phyloP scores from a whole-genome alignment of 2,329 filamentous ascomycete species.

The Cryphonectria carpinicola region DNA sequence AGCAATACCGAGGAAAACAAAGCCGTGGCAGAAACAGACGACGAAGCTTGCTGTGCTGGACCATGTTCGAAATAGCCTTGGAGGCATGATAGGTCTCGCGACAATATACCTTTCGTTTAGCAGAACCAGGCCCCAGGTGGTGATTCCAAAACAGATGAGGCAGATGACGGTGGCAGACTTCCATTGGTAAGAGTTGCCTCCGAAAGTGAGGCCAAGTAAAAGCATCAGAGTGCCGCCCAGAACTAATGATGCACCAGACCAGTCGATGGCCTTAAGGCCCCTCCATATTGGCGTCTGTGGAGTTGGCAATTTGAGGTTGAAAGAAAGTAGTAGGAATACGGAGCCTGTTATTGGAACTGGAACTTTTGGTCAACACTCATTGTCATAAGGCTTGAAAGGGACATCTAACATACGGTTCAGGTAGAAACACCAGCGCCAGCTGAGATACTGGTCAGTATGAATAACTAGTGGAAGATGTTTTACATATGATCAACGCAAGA shows the following conservation, averaged over 20 bases:
- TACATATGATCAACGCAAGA: not conserved
- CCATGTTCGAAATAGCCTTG: not conserved
- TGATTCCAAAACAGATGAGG: not conserved
- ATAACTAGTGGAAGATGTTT: too few relatives aligned
- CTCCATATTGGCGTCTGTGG: slow-evolving; percentile 60
- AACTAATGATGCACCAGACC: not conserved
- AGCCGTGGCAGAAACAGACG: slow-evolving; percentile 11
- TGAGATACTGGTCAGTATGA: not conserved
- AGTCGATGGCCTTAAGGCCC: not conserved
- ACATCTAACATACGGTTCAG: slow-evolving; percentile 53
- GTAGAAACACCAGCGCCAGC: slow-evolving; percentile 72
- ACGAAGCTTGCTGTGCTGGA: not conserved
- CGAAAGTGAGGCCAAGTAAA: not conserved
- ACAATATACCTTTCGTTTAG: slow-evolving; percentile 1
- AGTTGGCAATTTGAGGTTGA: slow-evolving; percentile 54
- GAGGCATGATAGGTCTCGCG: not conserved
- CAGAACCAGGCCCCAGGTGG: not conserved
- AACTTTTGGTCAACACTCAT: not conserved
- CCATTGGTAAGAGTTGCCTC: not conserved
- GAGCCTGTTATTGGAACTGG: slow-evolving; percentile 26
- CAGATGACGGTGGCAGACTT: not conserved
- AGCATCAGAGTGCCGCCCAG: not conserved
- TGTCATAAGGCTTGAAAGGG: not conserved
- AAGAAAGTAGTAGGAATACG: slow-evolving; percentile 29
- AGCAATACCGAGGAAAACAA: slow-evolving; percentile 55